Percentiles rank a stretch among this genome's conserved stretches.
phyloP scores from a whole-genome alignment of 139 green algal species.

The Chlamydomonas applanata region DNA sequence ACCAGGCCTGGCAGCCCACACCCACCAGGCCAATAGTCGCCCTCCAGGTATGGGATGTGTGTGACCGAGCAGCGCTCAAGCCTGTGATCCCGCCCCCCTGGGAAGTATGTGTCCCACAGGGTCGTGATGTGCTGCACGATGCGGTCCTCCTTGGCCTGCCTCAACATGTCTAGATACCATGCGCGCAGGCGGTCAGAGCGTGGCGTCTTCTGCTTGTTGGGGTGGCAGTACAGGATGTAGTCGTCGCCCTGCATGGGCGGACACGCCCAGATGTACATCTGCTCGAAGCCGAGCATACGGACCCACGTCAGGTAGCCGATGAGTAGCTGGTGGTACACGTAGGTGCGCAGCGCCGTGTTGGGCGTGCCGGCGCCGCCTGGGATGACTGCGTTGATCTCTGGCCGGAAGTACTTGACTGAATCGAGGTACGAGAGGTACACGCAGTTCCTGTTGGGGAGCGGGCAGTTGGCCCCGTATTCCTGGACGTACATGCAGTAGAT shows the following conservation, averaged over 20 bases:
- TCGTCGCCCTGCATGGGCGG: conserved; percentile 95
- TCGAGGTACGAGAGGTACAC: conserved; percentile 98
- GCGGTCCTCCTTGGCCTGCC: conserved; percentile 32
- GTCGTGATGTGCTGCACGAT: conserved; percentile 85
- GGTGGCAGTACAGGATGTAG: conserved; percentile 99
- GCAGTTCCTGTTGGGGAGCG: conserved; percentile 81
- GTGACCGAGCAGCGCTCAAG: conserved; percentile 57
- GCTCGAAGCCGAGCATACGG: conserved; percentile 81
- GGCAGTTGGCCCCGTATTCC: conserved; percentile 89
- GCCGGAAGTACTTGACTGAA: conserved; percentile 96
- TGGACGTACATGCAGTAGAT: conserved; percentile 85
- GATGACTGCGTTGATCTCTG: conserved; percentile 25
- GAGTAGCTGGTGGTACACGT: conserved; percentile 97
- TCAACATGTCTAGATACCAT: conserved; percentile 93
- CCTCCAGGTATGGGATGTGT: conserved; percentile 95
- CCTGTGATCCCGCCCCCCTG: conserved; percentile 70
- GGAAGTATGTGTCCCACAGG: conserved; percentile 94
- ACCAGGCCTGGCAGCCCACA: no score
- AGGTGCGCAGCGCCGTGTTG: conserved; percentile 81
- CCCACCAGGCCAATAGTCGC: conserved; percentile 96
- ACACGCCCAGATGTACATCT: conserved; percentile 99
- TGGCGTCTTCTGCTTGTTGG: conserved; percentile 91
- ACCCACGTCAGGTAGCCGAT: conserved; percentile 85
- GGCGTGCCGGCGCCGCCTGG: conserved; percentile 2
- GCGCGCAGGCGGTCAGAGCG: conserved; percentile 81